Evolutionary conservation across 2,329 filamentous ascomycete genomes (phyloP).

Genomic region (Nectriaceae sp.): DNA sequence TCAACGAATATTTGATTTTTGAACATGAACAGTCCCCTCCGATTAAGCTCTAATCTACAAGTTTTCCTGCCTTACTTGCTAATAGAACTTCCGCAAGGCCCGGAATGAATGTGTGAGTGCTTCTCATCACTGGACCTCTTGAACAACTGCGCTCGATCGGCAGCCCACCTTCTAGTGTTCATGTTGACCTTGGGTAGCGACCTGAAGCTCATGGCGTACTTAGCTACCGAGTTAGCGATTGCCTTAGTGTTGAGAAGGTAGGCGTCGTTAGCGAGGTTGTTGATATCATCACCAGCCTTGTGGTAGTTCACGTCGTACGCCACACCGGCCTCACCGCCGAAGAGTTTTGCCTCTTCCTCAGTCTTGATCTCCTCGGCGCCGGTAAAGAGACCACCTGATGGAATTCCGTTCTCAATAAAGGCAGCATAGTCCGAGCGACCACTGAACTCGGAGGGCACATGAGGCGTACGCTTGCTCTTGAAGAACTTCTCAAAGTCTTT

Average conservation of each 20-base stretch:
- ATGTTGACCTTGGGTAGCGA: conserved; percentile 31
- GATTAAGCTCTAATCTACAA: too few relatives aligned
- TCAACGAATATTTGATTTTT: too few relatives aligned
- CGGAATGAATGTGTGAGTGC: too few relatives aligned
- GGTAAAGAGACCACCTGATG: conserved; percentile 62
- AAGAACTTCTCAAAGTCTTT: conserved; percentile 37
- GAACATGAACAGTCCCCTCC: too few relatives aligned
- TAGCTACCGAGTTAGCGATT: conserved; percentile 43
- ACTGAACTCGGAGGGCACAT: conserved; percentile 26
- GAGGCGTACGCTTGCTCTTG: conserved; percentile 32
- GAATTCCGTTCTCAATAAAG: conserved; percentile 55
- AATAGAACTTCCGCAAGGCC: too few relatives aligned
- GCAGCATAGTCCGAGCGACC: conserved; percentile 63
- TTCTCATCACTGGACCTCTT: conserved; percentile 27
- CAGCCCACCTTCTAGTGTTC: conserved; percentile 31
- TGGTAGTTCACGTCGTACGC: conserved; percentile 51
- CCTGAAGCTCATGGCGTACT: conserved; percentile 42
- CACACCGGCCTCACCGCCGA: conserved; percentile 61
- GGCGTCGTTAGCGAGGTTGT: conserved; percentile 43
- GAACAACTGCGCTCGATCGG: conserved; percentile 31
- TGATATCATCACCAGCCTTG: conserved; percentile 43
- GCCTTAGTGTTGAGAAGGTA: conserved; percentile 47
- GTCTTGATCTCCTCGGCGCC: conserved; percentile 68
- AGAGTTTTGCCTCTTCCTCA: conserved; percentile 56
- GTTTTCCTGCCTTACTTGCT: too few relatives aligned